Evolutionary conservation across 148 eudicot genomes (phyloP), one percentile per base, ranked within the genome.

Genomic region (Suaeda aralocaspica): DNA sequence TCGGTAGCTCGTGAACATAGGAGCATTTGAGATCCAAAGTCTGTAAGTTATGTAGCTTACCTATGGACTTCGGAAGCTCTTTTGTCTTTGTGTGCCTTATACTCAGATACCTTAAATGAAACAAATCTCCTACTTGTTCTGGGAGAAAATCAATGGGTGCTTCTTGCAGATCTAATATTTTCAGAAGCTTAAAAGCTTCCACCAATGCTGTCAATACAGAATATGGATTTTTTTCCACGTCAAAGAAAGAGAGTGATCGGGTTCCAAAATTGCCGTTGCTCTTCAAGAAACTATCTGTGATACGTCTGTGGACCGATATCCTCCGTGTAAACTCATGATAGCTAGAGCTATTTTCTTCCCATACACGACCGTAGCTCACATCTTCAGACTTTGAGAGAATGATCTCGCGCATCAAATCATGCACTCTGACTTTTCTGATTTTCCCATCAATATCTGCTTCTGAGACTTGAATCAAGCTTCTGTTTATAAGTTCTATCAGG

Each of bases 11-110:
- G 52, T 28, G 56, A 30, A 77, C 59, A 6, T 2, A 46, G n/a
- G 80, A 31, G 30, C 55, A 42, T 44, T 77, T 77, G 30, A 77
- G 67, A 72, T 77, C 80, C 46, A 77, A 67, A 9, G 49, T 62
- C 26, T 66, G 66, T 33, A 72, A 64, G 55, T 67, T 57, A 2
- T 18, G 42, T 30, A 77, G 67, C 34, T 44, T 72, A 29, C 72
- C 64, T n/a, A 72, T 67, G 5, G 67, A 59, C 26, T 24, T 61
- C 22, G 77, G 77, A 41, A 78, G 50, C 11, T 3, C 5, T 33
- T 19, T 68, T 16, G 42, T 49, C 5, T 45, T 26, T 16, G 73
- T 72, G 14, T 64, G 36, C 49, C 81, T 78, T 45, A 78, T 2
- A 48, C 76, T 73, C n/a, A 78, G n/a, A 45, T 60, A 73, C 28